Conservation (phyloP, 2,329 filamentous ascomycete species). For the Xylariales sp. region DNA sequence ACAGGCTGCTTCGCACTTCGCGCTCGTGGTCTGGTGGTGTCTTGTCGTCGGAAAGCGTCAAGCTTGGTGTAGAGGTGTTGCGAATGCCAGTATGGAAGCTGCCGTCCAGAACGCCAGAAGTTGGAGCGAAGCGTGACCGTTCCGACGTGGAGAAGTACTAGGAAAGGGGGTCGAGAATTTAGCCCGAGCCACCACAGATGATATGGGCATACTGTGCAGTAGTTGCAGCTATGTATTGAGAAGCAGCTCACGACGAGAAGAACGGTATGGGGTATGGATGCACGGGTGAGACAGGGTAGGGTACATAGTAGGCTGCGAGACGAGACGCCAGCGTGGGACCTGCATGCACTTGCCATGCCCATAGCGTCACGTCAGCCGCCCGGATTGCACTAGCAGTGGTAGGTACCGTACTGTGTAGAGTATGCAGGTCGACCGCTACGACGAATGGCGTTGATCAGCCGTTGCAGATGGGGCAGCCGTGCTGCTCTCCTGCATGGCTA, state of each 20-base stretch:
- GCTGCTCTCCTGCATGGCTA: no score
- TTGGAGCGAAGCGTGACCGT: constrained; percentile 52
- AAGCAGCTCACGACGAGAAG: neutral
- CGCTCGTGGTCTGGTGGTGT: neutral
- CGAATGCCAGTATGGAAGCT: constrained; percentile 1
- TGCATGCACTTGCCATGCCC: constrained; percentile 16
- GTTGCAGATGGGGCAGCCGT: neutral
- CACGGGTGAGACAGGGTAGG: constrained; percentile 4
- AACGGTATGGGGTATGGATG: neutral
- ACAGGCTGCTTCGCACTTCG: neutral
- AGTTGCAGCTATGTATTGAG: neutral
- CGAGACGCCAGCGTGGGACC: constrained; percentile 4
- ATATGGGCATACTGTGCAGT: constrained; percentile 9
- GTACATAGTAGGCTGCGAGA: no score
- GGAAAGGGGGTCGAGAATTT: constrained; percentile 13
- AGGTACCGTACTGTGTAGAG: no score
- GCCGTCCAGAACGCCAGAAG: constrained; percentile 24
- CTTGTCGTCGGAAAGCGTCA: neutral
- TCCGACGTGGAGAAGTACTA: constrained; percentile 59
- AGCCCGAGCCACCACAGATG: constrained; percentile 11
- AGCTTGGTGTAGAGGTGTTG: no score
- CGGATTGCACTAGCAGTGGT: constrained; percentile 13
- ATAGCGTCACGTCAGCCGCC: constrained; percentile 16
- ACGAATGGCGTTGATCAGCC: no score
- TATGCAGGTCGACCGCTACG: constrained; percentile 5